Percentiles rank a stretch among this genome's conserved stretches.
phyloP scores from a whole-genome alignment of 768 basidiomycete species.

The Mycena vitilis region DNA sequence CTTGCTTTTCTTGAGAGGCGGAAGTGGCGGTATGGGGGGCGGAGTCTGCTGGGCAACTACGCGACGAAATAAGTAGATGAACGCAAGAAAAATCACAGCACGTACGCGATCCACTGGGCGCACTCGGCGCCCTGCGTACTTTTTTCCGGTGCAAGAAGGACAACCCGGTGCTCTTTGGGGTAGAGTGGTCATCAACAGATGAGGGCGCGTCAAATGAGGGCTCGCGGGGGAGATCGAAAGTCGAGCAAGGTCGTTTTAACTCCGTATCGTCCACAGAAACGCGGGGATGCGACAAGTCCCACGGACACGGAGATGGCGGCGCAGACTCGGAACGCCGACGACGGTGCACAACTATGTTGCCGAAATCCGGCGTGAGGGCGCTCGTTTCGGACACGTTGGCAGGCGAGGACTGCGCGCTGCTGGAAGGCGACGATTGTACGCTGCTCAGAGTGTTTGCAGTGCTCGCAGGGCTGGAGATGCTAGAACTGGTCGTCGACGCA shows the following conservation, averaged over 20 bases:
- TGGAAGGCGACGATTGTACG: neutral
- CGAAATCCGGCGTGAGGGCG: conserved; percentile 14
- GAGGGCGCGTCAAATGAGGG: neutral
- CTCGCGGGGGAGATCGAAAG: neutral
- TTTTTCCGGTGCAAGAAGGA: conserved; percentile 25
- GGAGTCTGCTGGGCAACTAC: neutral
- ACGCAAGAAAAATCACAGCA: neutral
- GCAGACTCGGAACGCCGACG: conserved; percentile 32
- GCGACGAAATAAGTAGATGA: neutral
- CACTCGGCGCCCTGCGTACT: conserved; percentile 13
- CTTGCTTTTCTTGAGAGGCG: conserved; percentile 4
- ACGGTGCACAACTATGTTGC: neutral
- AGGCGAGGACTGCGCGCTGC: neutral
- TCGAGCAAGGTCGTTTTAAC: neutral
- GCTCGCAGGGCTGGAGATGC: conserved; percentile 19
- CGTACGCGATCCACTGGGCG: conserved; percentile 14
- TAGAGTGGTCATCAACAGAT: too few relatives aligned
- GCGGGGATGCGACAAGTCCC: conserved; percentile 20
- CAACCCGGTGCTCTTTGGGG: neutral
- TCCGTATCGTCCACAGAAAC: conserved; percentile 4
- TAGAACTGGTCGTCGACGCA: conserved; percentile 24
- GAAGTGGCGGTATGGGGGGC: neutral
- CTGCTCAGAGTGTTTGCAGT: conserved; percentile 11
- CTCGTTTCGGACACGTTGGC: conserved; percentile 10
- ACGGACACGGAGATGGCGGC: conserved; percentile 31